These are phyloP conservation scores for Colletotrichum lini DNA, from an alignment of 2,329 filamentous ascomycete species.

Conservation along the genomic window DNA sequence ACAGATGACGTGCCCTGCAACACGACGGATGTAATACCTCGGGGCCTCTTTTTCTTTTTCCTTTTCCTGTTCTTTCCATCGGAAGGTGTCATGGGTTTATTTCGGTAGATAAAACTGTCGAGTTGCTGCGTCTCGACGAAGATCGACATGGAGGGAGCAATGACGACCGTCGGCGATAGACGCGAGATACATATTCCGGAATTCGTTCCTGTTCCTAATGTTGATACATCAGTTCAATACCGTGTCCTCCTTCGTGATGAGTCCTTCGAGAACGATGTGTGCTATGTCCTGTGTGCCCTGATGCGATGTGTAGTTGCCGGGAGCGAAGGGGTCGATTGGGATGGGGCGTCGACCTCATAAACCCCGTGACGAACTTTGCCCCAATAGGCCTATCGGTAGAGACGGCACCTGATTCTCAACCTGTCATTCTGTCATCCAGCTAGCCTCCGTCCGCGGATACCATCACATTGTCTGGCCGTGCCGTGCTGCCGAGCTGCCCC, in stretches of 20 bases:
- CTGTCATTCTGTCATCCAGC: background rate
- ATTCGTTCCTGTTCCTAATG: slow-evolving; percentile 12
- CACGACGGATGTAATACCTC: slow-evolving; percentile 29
- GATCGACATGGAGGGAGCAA: slow-evolving; percentile 21
- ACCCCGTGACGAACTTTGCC: background rate
- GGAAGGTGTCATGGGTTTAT: slow-evolving; percentile 32
- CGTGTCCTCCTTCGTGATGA: background rate
- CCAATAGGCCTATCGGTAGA: slow-evolving; percentile 3
- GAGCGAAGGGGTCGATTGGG: background rate
- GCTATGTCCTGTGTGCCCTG: background rate
- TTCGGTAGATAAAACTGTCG: slow-evolving; percentile 39
- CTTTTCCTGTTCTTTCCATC: slow-evolving; percentile 8
- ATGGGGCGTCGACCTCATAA: background rate
- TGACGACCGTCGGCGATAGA: slow-evolving; percentile 30
- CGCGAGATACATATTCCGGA: slow-evolving; percentile 23
- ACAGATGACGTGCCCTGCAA: background rate
- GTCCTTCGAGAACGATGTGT: too few relatives aligned
- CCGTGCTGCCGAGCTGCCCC: slow-evolving; percentile 29
- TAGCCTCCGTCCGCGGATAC: slow-evolving; percentile 18
- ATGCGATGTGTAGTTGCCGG: background rate
- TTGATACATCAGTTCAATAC: background rate
- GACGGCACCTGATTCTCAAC: slow-evolving; percentile 19
- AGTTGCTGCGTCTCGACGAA: slow-evolving; percentile 25
- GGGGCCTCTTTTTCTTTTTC: background rate
- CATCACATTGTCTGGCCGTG: slow-evolving; percentile 15